Evolutionary conservation across 2,329 filamentous ascomycete genomes (phyloP).

Genomic region (Talaromyces marneffei): DNA sequence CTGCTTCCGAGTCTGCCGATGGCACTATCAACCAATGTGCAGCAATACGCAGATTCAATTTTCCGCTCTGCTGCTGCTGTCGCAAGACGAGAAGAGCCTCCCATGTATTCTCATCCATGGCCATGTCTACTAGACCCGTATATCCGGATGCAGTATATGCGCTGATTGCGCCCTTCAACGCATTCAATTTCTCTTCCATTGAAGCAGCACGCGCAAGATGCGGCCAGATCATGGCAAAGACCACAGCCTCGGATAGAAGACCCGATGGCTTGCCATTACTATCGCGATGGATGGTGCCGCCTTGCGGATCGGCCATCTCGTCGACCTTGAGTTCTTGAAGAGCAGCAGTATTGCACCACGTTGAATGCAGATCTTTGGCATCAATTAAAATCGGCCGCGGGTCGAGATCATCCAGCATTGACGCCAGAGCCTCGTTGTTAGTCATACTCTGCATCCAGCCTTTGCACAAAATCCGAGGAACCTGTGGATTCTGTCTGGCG

Average conservation of each 20-base stretch:
- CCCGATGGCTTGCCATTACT: slow-evolving; percentile 39
- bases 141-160: slow-evolving; percentile 44
- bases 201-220: slow-evolving; percentile 40
- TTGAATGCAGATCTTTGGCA: slow-evolving; percentile 47
- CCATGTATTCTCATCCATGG: slow-evolving; percentile 48
- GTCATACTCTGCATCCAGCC: slow-evolving; percentile 49
- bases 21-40: slow-evolving; percentile 47
- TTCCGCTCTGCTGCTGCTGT: slow-evolving; percentile 22
- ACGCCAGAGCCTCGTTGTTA: slow-evolving; percentile 39
- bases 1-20: slow-evolving; percentile 32
- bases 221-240: slow-evolving; percentile 43
- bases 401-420: slow-evolving; percentile 46
- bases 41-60: slow-evolving; percentile 41
- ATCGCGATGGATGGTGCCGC: slow-evolving; percentile 45
- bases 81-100: slow-evolving; percentile 38
- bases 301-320: slow-evolving; percentile 38
- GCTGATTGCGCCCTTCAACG: slow-evolving; percentile 37
- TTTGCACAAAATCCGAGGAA: slow-evolving; percentile 41
- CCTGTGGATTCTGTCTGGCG: slow-evolving; percentile 35
- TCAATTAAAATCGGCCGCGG: slow-evolving; percentile 46
- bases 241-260: slow-evolving; percentile 44
- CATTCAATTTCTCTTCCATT: slow-evolving; percentile 38
- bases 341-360: slow-evolving; percentile 47
- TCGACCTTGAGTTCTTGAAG: slow-evolving; percentile 42
- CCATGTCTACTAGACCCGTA: slow-evolving; percentile 49